Evolutionary conservation across 768 basidiomycete genomes (phyloP).

Genomic region (Termitomyces sp.): DNA sequence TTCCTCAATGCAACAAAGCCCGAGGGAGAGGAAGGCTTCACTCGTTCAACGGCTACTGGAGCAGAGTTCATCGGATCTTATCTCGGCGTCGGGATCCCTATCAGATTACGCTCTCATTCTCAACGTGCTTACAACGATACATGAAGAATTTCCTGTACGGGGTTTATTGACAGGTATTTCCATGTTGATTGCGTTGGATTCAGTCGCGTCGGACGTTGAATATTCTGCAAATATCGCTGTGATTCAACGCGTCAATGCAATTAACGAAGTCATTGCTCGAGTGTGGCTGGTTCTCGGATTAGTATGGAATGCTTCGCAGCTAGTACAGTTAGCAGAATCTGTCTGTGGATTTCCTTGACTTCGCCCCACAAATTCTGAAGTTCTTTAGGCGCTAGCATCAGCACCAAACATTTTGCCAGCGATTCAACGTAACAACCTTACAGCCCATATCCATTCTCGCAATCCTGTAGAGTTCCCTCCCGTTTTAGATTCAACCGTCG

Average conservation of each 20-base stretch:
- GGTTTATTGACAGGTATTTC: slow-evolving; percentile 78
- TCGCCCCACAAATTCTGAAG: slow-evolving; percentile 10
- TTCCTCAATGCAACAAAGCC: slow-evolving; percentile 37
- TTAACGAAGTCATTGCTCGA: slow-evolving; percentile 62
- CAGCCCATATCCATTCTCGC: slow-evolving; percentile 44
- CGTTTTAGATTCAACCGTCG: slow-evolving; percentile 20
- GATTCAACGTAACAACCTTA: slow-evolving; percentile 32
- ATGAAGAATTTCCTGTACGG: slow-evolving; percentile 71
- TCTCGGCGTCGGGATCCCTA: slow-evolving; percentile 54
- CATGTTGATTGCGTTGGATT: slow-evolving; percentile 79
- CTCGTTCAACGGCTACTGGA: slow-evolving; percentile 53
- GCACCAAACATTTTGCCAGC: slow-evolving; percentile 36
- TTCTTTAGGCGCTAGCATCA: slow-evolving; percentile 44
- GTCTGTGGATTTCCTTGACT: slow-evolving; percentile 34
- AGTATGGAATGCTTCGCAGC: slow-evolving; percentile 63
- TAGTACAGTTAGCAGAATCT: slow-evolving; percentile 53
- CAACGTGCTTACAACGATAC: slow-evolving; percentile 62
- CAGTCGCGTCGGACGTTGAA: slow-evolving; percentile 46
- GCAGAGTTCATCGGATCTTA: slow-evolving; percentile 39
- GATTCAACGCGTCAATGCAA: slow-evolving; percentile 45
- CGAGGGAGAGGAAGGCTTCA: slow-evolving; percentile 58
- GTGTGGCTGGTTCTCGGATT: slow-evolving; percentile 70
- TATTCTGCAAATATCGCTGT: slow-evolving; percentile 36
- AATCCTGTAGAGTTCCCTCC: slow-evolving; percentile 41
- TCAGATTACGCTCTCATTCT: slow-evolving; percentile 77